phyloP scores from a whole-genome alignment of 2,329 filamentous ascomycete species.

The Cordyceps cateniannulata region DNA sequence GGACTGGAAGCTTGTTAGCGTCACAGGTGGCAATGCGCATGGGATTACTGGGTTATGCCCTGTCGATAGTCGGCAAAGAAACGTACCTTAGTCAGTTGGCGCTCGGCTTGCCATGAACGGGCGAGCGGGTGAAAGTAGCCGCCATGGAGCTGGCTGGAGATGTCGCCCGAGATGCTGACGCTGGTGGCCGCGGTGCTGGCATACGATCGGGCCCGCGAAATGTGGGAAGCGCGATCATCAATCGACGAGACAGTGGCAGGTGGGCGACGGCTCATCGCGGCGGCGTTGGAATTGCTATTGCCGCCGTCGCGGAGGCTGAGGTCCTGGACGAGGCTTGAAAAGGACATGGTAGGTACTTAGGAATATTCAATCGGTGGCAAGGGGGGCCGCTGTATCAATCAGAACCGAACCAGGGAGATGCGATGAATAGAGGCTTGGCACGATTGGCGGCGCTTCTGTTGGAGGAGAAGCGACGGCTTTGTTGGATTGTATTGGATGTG shows the following conservation, averaged over 20 bases:
- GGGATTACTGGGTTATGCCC: background rate
- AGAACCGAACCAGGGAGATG: background rate
- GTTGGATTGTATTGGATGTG: background rate
- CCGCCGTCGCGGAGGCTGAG: constrained; percentile 52
- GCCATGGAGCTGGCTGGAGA: constrained; percentile 76
- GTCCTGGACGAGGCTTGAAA: constrained; percentile 62
- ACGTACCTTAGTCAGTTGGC: constrained; percentile 75
- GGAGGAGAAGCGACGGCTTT: background rate
- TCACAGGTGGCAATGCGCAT: background rate
- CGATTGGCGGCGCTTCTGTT: background rate
- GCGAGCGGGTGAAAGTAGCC: constrained; percentile 77
- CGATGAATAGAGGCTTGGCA: background rate
- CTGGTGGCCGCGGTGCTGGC: constrained; percentile 61
- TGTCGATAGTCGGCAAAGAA: background rate
- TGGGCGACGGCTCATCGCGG: constrained; percentile 30
- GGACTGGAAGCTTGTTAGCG: constrained; percentile 49
- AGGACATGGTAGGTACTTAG: constrained; percentile 55
- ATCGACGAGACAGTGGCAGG: constrained; percentile 37
- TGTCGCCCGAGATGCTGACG: constrained; percentile 66
- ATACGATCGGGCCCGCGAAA: constrained; percentile 60
- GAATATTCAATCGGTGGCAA: background rate
- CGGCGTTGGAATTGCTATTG: constrained; percentile 29
- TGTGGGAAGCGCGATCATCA: constrained; percentile 54
- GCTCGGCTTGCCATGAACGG: constrained; percentile 75
- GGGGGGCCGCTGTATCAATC: no score